Evolutionary conservation across 257 asterid genomes (phyloP).

Genomic region (Gentiana dahurica): DNA sequence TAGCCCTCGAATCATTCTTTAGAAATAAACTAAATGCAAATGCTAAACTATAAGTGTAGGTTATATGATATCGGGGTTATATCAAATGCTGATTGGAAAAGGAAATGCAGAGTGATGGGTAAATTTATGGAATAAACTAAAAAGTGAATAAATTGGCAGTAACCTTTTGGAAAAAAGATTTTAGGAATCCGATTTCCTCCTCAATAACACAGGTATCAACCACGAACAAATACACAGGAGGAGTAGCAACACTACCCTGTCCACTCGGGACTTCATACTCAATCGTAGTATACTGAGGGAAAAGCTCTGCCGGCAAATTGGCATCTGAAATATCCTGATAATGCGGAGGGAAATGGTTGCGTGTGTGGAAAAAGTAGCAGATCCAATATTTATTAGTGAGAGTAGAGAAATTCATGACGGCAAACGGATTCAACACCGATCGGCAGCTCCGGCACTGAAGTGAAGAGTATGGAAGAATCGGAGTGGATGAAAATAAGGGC

Average conservation of each 20-base stretch:
- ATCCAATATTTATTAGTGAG: slow-evolving; percentile 69
- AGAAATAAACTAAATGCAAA: too few species aligned
- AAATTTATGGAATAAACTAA: too few species aligned
- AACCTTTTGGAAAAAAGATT: slow-evolving; percentile 77
- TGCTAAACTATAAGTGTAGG: too few species aligned
- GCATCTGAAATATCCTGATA: slow-evolving; percentile 82
- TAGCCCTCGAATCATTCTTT: too few species aligned
- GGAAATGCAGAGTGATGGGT: too few species aligned
- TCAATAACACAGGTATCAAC: slow-evolving; percentile 83
- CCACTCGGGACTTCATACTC: slow-evolving; percentile 52
- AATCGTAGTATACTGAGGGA: slow-evolving; percentile 78
- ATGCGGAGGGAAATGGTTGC: slow-evolving; percentile 78
- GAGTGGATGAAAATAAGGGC: slow-evolving; percentile 56
- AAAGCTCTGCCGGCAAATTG: slow-evolving; percentile 81
- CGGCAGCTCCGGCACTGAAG: slow-evolving; percentile 94
- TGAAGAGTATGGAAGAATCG: slow-evolving; percentile 70
- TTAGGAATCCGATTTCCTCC: slow-evolving; percentile 81
- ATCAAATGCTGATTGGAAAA: too few species aligned
- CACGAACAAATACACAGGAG: slow-evolving; percentile 57
- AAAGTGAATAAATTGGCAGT: too few species aligned
- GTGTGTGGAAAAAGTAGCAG: slow-evolving; percentile 82
- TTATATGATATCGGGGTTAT: too few species aligned
- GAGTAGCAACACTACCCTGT: slow-evolving; percentile 21
- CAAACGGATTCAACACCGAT: slow-evolving; percentile 84
- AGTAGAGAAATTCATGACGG: slow-evolving; percentile 80